A percentile compares a stretch with the other conserved stretches of the same genome.
Conservation (phyloP, 768 basidiomycete species). For the Rhizopogon vulgaris region DNA sequence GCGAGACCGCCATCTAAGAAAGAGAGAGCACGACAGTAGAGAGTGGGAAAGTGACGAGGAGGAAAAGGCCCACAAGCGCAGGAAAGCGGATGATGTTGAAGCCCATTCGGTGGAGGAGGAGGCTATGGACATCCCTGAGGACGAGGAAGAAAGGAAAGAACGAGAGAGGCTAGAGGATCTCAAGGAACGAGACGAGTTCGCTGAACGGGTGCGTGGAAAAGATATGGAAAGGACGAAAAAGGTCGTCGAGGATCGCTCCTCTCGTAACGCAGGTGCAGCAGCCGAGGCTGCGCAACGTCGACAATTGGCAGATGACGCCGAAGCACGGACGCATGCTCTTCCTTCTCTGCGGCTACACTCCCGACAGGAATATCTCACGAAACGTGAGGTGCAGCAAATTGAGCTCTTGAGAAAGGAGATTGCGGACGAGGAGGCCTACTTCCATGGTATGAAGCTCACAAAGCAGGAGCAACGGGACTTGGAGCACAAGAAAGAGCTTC, state of each 20-base stretch:
- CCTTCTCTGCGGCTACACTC: constrained; percentile 82
- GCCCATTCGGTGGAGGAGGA: constrained; percentile 28
- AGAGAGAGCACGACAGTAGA: constrained; percentile 73
- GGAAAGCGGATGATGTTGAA: constrained; percentile 42
- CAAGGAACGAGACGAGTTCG: constrained; percentile 88
- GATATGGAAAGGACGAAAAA: constrained; percentile 87
- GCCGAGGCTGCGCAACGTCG: constrained; percentile 80
- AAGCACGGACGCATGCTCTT: constrained; percentile 46
- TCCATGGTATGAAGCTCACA: constrained; percentile 86
- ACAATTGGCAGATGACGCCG: constrained; percentile 73
- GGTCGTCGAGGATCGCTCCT: constrained; percentile 87
- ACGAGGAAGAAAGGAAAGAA: constrained; percentile 65
- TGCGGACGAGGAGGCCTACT: constrained; percentile 87
- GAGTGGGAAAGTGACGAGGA: constrained; percentile 94
- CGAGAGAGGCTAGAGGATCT: constrained; percentile 73
- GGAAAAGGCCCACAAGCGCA: constrained; percentile 63
- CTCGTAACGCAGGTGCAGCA: constrained; percentile 58
- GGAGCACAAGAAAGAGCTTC: constrained; percentile 86
- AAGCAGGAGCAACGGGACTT: constrained; percentile 77
- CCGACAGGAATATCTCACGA: constrained; percentile 92
- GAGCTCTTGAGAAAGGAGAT: constrained; percentile 91
- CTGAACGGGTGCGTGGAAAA: constrained; percentile 76
- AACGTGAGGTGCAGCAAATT: constrained; percentile 93
- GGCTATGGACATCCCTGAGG: constrained; percentile 45
- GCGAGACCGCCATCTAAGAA: constrained; percentile 63